Evolutionary conservation across 768 basidiomycete genomes (phyloP), one percentile per base, ranked within the genome.

Genomic region (Russula sp.): DNA sequence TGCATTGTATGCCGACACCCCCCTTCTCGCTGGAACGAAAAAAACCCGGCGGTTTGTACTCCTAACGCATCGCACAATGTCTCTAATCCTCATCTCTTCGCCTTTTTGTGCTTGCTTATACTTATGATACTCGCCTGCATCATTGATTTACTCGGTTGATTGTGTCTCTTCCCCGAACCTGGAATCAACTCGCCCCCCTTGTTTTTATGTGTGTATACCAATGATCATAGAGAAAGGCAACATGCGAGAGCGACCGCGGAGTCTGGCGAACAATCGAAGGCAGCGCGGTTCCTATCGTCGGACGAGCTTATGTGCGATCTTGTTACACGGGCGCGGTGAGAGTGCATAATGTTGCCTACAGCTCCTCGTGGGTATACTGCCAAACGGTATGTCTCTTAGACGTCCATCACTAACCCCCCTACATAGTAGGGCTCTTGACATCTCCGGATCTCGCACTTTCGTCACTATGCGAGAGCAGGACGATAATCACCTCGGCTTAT

Each of bases 91-190:
- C 63, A 64, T 51, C 48, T 59, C n/a, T 60, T 50, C 32, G 35
- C 47, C 37, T 40, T 55, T 20, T 55, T 60, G 55, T 60, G 58
- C 59, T 64, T 64, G 63, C 63, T 64, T 64, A 64, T 64, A 64
- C 63, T 64, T 64, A 64, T 64, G 63, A 64, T 64, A 64, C 63
- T 64, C 32, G 32, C 48, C 58, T 47, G 18, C 32, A 49, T 34
- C 54, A 47, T 51, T 64, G 60, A 59, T 51, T 60, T 64, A 60
- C 48, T 55, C 48, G 58, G 63, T 60, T 64, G 63, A 44, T 60
- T 60, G 48, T 56, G 49, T 55, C 49, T 49, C 58, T 44, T 14
- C 54, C n/a, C 63, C 53, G 34, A 64, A 64, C 58, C 55, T 42
- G 63, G 58, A 64, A 56, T 27, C 58, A 50, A 16, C 61, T 55